phyloP scores from a whole-genome alignment of 257 asterid species.

The Salvia miltiorrhiza region DNA sequence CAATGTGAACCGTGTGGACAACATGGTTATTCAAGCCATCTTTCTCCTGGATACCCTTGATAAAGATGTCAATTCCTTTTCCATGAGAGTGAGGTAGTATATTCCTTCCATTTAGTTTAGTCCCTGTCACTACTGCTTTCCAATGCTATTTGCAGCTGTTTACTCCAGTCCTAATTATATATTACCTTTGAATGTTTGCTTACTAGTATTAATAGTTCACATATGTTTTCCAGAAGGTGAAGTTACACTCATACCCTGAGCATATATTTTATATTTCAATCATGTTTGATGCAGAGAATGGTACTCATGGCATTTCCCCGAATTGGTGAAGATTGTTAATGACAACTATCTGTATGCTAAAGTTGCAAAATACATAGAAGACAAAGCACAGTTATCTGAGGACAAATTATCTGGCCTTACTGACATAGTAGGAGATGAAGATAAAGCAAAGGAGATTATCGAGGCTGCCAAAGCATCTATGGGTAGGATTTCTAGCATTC shows the following conservation, averaged over 20 bases:
- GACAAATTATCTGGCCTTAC: conserved; percentile 57
- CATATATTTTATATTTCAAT: neutral
- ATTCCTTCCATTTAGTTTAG: neutral
- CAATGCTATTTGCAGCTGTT: neutral
- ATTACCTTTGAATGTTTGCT: neutral
- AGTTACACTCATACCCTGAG: neutral
- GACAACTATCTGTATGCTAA: conserved; percentile 92
- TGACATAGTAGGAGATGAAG: conserved; percentile 87
- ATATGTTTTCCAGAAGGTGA: neutral
- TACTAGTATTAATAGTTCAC: neutral
- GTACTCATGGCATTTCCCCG: conserved; percentile 99
- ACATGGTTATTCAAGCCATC: conserved; percentile 97
- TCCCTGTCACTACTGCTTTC: neutral
- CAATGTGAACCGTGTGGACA: conserved; percentile 94
- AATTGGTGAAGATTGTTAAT: conserved; percentile 74
- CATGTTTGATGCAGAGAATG: conserved; percentile 63
- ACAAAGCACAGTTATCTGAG: conserved; percentile 71
- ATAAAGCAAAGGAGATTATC: conserved; percentile 87
- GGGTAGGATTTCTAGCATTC: conserved; percentile 47
- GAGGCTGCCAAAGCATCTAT: conserved; percentile 99
- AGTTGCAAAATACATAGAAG: conserved; percentile 81
- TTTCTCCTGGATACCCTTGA: conserved; percentile 93
- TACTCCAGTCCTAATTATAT: neutral
- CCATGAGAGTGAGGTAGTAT: conserved; percentile 92
- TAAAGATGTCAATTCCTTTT: conserved; percentile 83